These are phyloP conservation scores for Glycyrrhiza uralensis DNA, from an alignment of 306 rosid species.

Conservation along the genomic window DNA sequence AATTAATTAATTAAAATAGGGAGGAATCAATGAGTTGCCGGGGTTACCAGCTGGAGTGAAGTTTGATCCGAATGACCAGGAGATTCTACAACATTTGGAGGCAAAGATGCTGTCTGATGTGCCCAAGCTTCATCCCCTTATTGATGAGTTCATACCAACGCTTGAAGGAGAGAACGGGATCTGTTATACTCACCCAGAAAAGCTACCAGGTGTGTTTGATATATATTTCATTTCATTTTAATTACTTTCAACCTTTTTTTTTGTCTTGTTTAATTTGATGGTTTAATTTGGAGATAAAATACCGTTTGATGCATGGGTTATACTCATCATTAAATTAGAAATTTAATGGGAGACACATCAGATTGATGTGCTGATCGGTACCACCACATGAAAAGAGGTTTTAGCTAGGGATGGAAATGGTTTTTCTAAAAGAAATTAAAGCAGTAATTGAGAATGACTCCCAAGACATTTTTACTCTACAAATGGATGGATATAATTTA, in stretches of 20 bases:
- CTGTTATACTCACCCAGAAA: conserved; percentile 91
- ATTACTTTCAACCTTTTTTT: background rate
- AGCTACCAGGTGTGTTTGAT: conserved; percentile 55
- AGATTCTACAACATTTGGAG: conserved; percentile 76
- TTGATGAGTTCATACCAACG: conserved; percentile 78
- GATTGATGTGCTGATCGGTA: background rate
- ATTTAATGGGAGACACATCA: background rate
- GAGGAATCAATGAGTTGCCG: conserved; percentile 62
- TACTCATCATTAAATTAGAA: background rate
- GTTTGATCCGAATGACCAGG: conserved; percentile 83
- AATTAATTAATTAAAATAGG: conserved; percentile 4
- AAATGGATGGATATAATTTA: background rate
- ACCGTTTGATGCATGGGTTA: background rate
- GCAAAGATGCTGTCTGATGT: conserved; percentile 56
- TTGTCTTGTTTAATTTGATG: background rate
- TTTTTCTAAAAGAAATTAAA: background rate
- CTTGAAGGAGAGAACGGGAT: conserved; percentile 83
- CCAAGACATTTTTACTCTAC: background rate
- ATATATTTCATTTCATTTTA: background rate
- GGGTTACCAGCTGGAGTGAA: conserved; percentile 81
- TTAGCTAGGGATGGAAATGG: background rate
- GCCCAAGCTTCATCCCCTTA: conserved; percentile 69
- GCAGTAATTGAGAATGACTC: conserved; percentile 12
- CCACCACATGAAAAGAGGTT: background rate
- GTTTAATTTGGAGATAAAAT: conserved; percentile 5